phyloP scores from a whole-genome alignment of 2,329 filamentous ascomycete genomes.

The Hypocrella siamensis region DNA sequence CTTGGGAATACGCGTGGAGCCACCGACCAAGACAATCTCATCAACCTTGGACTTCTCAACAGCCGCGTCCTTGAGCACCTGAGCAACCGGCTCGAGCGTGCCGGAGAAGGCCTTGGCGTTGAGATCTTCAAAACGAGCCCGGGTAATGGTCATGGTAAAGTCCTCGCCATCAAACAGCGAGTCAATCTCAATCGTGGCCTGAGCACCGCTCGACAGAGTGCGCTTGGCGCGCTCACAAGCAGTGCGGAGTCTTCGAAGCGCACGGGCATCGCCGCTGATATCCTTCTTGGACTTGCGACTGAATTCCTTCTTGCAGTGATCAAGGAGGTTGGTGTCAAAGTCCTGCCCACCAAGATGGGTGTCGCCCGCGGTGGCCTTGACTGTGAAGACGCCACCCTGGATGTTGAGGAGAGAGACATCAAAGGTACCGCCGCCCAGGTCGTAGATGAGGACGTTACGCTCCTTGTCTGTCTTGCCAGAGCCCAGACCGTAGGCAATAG shows the following conservation, averaged over 20 bases:
- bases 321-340: slow-evolving; percentile 90
- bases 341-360: slow-evolving; percentile 92
- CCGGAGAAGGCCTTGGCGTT: slow-evolving; percentile 91
- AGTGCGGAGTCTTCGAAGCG: slow-evolving; percentile 87
- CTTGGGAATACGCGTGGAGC: slow-evolving; percentile 94
- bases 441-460: slow-evolving; percentile 98
- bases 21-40: slow-evolving; percentile 97
- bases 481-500: slow-evolving; percentile 95
- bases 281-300: slow-evolving; percentile 59
- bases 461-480: slow-evolving; percentile 92
- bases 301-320: slow-evolving; percentile 97
- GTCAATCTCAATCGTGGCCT: slow-evolving; percentile 97
- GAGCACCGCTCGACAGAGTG: slow-evolving; percentile 91
- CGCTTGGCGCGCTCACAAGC: slow-evolving; percentile 99
- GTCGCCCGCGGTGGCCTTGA: slow-evolving; percentile 96
- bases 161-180: slow-evolving; percentile 97
- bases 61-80: slow-evolving; percentile 84
- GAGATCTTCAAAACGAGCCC: slow-evolving; percentile 96
- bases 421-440: slow-evolving; percentile 99
- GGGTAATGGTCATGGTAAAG: slow-evolving; percentile 93
- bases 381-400: slow-evolving; percentile 97
- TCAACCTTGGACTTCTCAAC: slow-evolving; percentile 86
- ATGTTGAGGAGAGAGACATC: slow-evolving; percentile 99
- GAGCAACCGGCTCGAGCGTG: slow-evolving; percentile 87
- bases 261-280: slow-evolving; percentile 70